Evolutionary conservation across 306 rosid genomes (phyloP).

Genomic region (Vigna mungo): DNA sequence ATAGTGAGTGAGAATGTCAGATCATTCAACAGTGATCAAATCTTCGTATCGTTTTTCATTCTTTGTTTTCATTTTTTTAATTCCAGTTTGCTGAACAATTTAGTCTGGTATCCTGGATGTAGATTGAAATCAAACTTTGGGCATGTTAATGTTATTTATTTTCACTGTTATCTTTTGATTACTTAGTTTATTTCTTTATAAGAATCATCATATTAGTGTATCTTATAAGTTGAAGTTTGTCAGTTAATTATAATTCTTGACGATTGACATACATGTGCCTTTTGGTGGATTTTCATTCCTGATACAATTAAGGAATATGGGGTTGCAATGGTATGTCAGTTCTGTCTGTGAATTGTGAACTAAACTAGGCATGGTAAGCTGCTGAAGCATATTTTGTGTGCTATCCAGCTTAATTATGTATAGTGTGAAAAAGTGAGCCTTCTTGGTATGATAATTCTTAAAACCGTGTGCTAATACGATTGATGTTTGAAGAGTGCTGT

Average conservation of each 20-base stretch:
- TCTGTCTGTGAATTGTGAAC: not conserved
- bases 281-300: not conserved
- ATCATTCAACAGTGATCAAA: not conserved
- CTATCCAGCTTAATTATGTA: constrained; percentile 6
- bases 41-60: not conserved
- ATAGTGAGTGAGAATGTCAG: constrained; percentile 1
- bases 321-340: constrained; percentile 6
- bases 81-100: not conserved
- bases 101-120: not conserved
- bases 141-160: not conserved
- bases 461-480: not conserved
- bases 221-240: not conserved
- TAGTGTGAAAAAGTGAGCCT: constrained; percentile 20
- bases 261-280: not conserved
- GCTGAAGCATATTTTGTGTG: not conserved
- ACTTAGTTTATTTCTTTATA: not conserved
- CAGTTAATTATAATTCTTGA: constrained; percentile 1
- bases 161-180: constrained; percentile 21
- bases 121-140: constrained; percentile 4
- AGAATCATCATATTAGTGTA: not conserved
- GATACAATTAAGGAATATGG: not conserved
- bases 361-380: not conserved
- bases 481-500: not conserved
- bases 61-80: not conserved
- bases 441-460: constrained; percentile 17